A percentile compares a stretch with the other conserved stretches of the same genome.
Evolutionary conservation across 495 filamentous ascomycete species (phyloP).

Genomic region (Podospora comata): DNA sequence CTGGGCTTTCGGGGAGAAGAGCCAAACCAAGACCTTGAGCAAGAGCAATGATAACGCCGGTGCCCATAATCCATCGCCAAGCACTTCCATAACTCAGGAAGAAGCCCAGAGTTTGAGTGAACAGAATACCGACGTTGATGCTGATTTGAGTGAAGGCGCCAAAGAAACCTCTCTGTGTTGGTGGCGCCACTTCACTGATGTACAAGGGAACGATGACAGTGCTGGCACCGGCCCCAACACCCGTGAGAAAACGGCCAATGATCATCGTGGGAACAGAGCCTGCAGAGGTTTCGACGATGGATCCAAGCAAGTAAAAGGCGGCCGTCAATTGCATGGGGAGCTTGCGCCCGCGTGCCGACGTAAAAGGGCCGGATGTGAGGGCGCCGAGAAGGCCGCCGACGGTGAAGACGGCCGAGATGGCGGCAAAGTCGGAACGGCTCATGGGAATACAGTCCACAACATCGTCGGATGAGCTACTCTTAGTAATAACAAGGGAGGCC

Average conservation of each 20-base stretch:
- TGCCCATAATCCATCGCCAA: constrained; percentile 79
- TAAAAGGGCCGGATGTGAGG: constrained; percentile 67
- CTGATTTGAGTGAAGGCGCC: constrained; percentile 90
- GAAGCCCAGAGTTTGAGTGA: constrained; percentile 78
- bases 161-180: constrained; percentile 74
- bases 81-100: constrained; percentile 73
- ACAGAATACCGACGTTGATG: constrained; percentile 88
- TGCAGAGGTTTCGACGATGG: constrained; percentile 68
- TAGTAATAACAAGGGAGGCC: constrained; percentile 27
- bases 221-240: constrained; percentile 78
- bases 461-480: constrained; percentile 23
- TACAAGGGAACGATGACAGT: constrained; percentile 96
- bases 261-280: constrained; percentile 62
- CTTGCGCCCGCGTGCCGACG: constrained; percentile 69
- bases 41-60: constrained; percentile 65
- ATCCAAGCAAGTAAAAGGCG: constrained; percentile 71
- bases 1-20: constrained; percentile 77
- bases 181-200: constrained; percentile 86
- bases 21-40: constrained; percentile 64
- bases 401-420: constrained; percentile 87
- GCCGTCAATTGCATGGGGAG: constrained; percentile 69
- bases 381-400: constrained; percentile 85
- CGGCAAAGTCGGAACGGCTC: constrained; percentile 69
- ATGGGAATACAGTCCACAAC: constrained; percentile 81
- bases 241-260: constrained; percentile 73